phyloP scores from a whole-genome alignment of 1,284 basidiomycete genomes.

The Pascua sp. region DNA sequence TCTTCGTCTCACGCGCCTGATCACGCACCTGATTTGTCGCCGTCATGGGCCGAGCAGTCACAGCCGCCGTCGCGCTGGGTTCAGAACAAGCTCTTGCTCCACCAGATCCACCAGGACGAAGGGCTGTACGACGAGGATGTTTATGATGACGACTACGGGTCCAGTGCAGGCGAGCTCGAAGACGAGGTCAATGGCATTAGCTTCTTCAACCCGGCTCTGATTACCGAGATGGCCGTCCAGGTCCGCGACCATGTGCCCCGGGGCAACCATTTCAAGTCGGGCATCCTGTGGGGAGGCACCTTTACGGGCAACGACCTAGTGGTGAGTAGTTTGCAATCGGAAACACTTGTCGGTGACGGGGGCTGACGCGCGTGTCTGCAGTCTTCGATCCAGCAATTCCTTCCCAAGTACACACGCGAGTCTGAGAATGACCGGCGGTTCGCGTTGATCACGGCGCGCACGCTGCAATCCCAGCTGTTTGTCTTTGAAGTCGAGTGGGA shows the following conservation, averaged over 20 bases:
- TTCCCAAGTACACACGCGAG: conserved; percentile 69
- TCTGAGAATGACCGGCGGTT: conserved; percentile 69
- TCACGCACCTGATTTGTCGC: neutral
- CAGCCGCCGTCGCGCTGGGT: conserved; percentile 42
- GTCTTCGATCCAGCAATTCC: conserved; percentile 76
- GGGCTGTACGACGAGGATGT: conserved; percentile 52
- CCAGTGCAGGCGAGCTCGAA: conserved; percentile 55
- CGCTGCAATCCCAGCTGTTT: conserved; percentile 85
- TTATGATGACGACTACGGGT: conserved; percentile 48
- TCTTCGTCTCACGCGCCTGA: neutral
- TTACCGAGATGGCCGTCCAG: conserved; percentile 84
- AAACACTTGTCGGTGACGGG: neutral
- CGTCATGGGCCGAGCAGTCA: conserved; percentile 29
- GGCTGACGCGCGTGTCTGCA: conserved; percentile 34
- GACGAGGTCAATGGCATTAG: conserved; percentile 66
- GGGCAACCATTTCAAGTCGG: conserved; percentile 82
- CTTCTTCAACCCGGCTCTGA: conserved; percentile 79
- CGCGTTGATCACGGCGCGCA: conserved; percentile 79
- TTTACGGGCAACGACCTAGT: conserved; percentile 92
- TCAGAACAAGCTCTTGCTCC: conserved; percentile 45
- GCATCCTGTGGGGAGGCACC: conserved; percentile 76
- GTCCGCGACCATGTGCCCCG: conserved; percentile 80
- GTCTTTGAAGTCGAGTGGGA: conserved; percentile 98
- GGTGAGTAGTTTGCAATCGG: conserved; percentile 55
- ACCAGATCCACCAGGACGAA: conserved; percentile 50